phyloP scores from a whole-genome alignment of 75 land plant genomes.

The Sequoiadendron giganteum region DNA sequence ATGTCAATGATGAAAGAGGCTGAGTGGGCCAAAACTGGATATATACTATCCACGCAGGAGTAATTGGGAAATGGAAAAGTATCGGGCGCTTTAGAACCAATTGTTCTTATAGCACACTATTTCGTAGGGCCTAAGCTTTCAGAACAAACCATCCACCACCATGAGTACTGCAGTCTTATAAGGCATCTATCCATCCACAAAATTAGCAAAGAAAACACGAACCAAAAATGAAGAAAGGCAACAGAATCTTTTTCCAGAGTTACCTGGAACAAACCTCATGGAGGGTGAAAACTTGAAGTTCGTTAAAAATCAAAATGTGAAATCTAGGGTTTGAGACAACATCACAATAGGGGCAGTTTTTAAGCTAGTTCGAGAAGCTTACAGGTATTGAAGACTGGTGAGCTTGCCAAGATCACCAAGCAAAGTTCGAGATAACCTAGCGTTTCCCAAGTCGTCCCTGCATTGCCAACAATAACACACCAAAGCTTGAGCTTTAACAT shows the following conservation, averaged over 20 bases:
- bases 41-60: no score
- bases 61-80: no score
- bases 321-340: background rate
- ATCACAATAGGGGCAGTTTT: background rate
- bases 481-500: background rate
- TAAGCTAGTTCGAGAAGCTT: constrained; percentile 18
- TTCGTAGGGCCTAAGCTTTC: constrained; percentile 63
- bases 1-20: constrained; percentile 52
- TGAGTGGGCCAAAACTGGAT: no score
- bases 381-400: constrained; percentile 56
- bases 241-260: background rate
- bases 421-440: constrained; percentile 44
- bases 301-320: no score
- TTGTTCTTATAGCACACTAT: constrained; percentile 65
- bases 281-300: background rate
- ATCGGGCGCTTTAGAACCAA: constrained; percentile 55
- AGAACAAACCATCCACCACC: constrained; percentile 33
- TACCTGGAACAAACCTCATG: background rate
- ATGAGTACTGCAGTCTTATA: constrained; percentile 39
- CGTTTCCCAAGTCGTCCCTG: constrained; percentile 72
- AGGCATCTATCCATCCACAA: background rate
- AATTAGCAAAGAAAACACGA: background rate
- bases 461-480: background rate
- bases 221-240: background rate
- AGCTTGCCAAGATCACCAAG: constrained; percentile 62